phyloP scores from a whole-genome alignment of 257 asterid species.

The Petunia axillaris region DNA sequence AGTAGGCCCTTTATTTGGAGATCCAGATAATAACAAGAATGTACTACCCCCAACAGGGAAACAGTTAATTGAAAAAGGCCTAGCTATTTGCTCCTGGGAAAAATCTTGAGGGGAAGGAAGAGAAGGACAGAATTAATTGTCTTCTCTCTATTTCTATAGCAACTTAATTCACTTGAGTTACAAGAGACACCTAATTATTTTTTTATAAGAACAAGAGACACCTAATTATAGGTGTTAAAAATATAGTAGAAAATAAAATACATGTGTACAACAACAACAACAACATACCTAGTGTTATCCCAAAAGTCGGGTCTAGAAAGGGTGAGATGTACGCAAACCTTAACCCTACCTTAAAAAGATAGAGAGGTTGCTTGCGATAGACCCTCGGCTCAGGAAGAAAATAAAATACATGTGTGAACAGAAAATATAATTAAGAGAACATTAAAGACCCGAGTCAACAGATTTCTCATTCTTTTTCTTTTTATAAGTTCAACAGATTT shows the following conservation, averaged over 20 bases:
- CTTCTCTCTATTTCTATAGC: background rate
- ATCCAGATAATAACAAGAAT: background rate
- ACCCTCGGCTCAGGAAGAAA: background rate
- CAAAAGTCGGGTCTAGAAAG: too few relatives aligned
- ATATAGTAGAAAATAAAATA: background rate
- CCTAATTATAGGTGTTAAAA: background rate
- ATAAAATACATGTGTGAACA: background rate
- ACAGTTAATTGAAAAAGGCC: background rate
- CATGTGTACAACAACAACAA: background rate
- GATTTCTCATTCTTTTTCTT: background rate
- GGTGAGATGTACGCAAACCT: too few relatives aligned
- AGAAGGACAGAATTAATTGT: background rate
- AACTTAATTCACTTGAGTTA: background rate
- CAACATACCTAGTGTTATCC: too few relatives aligned
- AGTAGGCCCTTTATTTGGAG: conserved; percentile 13
- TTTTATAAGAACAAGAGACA: background rate
- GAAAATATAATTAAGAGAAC: background rate
- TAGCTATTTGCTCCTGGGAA: background rate
- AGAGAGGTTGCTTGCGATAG: too few relatives aligned
- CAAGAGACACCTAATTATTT: background rate
- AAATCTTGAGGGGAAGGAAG: conserved; percentile 13
- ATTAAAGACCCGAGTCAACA: background rate
- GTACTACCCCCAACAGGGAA: too few relatives aligned
- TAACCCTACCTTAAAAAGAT: too few relatives aligned
- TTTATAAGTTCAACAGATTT: too few relatives aligned